phyloP scores from a whole-genome alignment of 2,329 filamentous ascomycete genomes.

The Fusarium duplospermum region DNA sequence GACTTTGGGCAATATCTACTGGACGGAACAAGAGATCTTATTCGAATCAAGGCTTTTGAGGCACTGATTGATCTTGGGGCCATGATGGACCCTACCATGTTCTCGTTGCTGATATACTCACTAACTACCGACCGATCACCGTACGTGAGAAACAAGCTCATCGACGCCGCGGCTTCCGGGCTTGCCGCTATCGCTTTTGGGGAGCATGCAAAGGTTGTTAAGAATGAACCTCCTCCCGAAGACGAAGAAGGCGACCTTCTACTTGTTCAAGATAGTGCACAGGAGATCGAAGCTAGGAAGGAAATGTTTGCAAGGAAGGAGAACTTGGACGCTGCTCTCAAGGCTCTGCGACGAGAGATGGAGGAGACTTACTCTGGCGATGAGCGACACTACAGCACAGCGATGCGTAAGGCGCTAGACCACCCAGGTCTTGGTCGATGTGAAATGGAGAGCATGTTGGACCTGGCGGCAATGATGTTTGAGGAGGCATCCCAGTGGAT shows the following conservation, averaged over 20 bases:
- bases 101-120: constrained; percentile 67
- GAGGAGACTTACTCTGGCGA: constrained; percentile 54
- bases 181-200: constrained; percentile 74
- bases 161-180: constrained; percentile 68
- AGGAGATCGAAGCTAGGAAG: constrained; percentile 67
- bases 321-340: constrained; percentile 68
- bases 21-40: constrained; percentile 71
- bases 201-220: constrained; percentile 62
- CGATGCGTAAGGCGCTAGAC: constrained; percentile 58
- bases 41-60: constrained; percentile 75
- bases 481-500: constrained; percentile 58
- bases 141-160: constrained; percentile 70
- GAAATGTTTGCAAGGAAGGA: constrained; percentile 74
- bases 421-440: constrained; percentile 53
- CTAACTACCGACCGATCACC: constrained; percentile 73
- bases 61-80: constrained; percentile 72
- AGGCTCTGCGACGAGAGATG: constrained; percentile 57
- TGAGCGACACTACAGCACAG: constrained; percentile 54
- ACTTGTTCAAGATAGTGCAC: constrained; percentile 56
- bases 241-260: constrained; percentile 52
- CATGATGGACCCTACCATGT: constrained; percentile 65
- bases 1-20: constrained; percentile 74
- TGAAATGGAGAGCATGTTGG: constrained; percentile 56
- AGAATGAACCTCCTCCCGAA: constrained; percentile 52
- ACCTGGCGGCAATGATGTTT: constrained; percentile 61